phyloP scores from a whole-genome alignment of 1,139 yeast genomes.

The Hansenula lynferdii region DNA sequence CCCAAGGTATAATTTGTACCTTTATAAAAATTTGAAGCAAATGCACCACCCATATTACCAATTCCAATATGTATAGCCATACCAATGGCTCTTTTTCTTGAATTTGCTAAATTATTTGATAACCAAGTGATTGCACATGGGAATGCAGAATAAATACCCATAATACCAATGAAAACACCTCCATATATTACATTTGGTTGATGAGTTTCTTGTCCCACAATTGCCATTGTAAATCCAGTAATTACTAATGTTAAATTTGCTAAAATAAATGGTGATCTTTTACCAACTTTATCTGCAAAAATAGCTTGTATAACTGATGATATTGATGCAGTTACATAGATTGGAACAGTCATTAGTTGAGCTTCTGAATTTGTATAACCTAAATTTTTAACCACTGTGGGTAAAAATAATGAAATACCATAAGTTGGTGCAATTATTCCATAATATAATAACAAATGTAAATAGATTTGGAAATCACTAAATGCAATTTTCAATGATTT shows the following conservation, averaged over 20 bases:
- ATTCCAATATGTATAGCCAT: constrained; percentile 36
- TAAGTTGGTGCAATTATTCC: constrained; percentile 15
- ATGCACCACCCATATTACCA: constrained; percentile 35
- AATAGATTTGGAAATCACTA: constrained; percentile 17
- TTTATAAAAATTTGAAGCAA: constrained; percentile 26
- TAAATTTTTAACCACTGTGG: constrained; percentile 27
- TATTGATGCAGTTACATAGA: constrained; percentile 30
- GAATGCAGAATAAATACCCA: background rate
- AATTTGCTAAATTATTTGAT: constrained; percentile 13
- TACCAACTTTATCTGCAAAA: constrained; percentile 27
- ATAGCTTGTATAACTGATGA: constrained; percentile 27
- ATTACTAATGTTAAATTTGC: constrained; percentile 25
- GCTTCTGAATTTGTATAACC: constrained; percentile 28
- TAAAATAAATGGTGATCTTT: constrained; percentile 31
- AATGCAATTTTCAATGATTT: constrained; percentile 9
- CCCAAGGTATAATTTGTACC: constrained; percentile 9
- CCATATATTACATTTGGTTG: background rate
- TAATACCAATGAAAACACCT: background rate
- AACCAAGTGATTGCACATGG: background rate
- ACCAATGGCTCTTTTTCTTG: constrained; percentile 34
- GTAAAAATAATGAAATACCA: constrained; percentile 19
- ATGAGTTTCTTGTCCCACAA: constrained; percentile 18
- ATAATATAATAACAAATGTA: constrained; percentile 13
- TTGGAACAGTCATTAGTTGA: constrained; percentile 32
- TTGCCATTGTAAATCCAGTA: constrained; percentile 30